A percentile compares a stretch with the other conserved stretches of the same genome.
Evolutionary conservation across 257 asterid genomes (phyloP).

Genomic region (Gentiana macrophylla): DNA sequence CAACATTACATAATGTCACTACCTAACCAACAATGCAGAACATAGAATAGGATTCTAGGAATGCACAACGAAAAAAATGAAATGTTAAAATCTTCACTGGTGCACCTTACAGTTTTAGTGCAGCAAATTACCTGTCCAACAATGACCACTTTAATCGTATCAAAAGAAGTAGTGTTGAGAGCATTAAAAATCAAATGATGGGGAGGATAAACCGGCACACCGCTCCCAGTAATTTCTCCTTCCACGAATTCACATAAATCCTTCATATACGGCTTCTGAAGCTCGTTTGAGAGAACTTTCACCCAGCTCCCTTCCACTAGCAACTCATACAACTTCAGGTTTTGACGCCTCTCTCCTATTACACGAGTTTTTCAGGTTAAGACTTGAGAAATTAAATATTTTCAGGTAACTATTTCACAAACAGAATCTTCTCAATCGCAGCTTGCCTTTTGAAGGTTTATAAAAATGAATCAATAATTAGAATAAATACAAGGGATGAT

Average conservation of each 20-base stretch:
- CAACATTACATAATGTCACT: neutral
- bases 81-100: neutral
- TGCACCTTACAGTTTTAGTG: neutral
- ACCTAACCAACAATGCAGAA: neutral
- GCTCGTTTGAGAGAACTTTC: constrained; percentile 55
- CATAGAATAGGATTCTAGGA: neutral
- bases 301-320: constrained; percentile 78
- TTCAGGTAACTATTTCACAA: neutral
- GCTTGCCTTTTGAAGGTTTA: neutral
- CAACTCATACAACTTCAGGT: constrained; percentile 62
- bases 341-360: constrained; percentile 27
- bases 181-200: constrained; percentile 76
- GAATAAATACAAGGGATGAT: neutral
- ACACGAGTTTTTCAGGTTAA: neutral
- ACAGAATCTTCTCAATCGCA: neutral
- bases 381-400: neutral
- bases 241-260: constrained; percentile 51
- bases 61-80: neutral
- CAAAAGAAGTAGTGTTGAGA: constrained; percentile 74
- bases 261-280: constrained; percentile 64
- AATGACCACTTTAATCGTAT: constrained; percentile 71
- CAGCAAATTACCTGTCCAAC: constrained; percentile 66
- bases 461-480: neutral
- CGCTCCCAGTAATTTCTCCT: constrained; percentile 44
- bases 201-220: constrained; percentile 74